A percentile compares a stretch with the other conserved stretches of the same genome.
Evolutionary conservation across 2,329 filamentous ascomycete species (phyloP).

Genomic region (Macrophomina tecta): DNA sequence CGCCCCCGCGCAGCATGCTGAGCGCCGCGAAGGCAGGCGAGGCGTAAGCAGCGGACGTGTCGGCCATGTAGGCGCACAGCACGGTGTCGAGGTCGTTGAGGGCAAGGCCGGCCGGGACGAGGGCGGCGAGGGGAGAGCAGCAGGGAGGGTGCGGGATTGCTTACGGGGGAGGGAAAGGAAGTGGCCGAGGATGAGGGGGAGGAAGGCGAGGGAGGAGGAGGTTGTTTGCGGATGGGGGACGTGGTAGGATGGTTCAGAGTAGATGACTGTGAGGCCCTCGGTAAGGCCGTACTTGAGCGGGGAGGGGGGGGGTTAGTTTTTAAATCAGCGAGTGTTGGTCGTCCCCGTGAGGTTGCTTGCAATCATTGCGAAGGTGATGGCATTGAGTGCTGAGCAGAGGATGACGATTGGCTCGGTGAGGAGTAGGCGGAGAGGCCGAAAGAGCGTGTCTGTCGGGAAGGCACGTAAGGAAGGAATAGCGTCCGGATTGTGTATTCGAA

Average conservation of each 20-base stretch:
- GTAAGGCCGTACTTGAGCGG: conserved; percentile 17
- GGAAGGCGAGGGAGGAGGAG: conserved; percentile 14
- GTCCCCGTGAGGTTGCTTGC: too few species aligned
- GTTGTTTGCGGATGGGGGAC: not conserved
- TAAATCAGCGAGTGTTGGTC: too few species aligned
- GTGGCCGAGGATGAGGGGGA: conserved; percentile 11
- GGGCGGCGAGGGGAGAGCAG: conserved; percentile 19
- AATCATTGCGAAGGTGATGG: conserved; percentile 23
- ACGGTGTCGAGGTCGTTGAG: not conserved
- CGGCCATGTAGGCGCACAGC: conserved; percentile 24
- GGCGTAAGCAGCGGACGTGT: conserved; percentile 21
- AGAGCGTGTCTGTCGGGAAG: conserved; percentile 7
- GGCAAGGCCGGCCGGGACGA: conserved; percentile 24
- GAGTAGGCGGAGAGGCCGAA: conserved; percentile 15
- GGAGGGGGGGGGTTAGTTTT: too few species aligned
- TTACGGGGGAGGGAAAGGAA: too few species aligned
- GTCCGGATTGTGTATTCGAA: conserved; percentile 22
- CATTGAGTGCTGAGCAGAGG: conserved; percentile 16
- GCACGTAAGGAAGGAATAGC: conserved; percentile 16
- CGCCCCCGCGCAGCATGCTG: conserved; percentile 12
- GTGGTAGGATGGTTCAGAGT: not conserved
- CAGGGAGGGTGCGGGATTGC: not conserved
- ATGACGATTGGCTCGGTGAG: conserved; percentile 28
- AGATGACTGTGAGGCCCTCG: conserved; percentile 28
- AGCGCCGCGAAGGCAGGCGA: conserved; percentile 22